These are phyloP conservation scores for Bassia scoparia DNA, from an alignment of 148 eudicot species.

Conservation along the genomic window DNA sequence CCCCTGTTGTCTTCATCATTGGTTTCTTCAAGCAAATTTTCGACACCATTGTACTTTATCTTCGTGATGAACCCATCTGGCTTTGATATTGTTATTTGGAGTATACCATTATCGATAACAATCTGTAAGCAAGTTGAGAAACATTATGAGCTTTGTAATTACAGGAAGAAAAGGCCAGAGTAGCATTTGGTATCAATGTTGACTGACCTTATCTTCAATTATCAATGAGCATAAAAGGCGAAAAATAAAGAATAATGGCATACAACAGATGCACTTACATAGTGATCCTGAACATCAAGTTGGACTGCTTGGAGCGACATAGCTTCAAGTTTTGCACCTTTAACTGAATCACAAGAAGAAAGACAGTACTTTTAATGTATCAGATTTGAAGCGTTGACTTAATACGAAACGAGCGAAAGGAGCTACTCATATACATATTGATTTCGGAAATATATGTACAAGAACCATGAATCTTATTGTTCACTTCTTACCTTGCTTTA, in stretches of 20 bases:
- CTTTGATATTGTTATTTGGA: slow-evolving; percentile 71
- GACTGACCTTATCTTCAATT: not conserved
- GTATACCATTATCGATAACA: slow-evolving; percentile 68
- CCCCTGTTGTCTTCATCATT: slow-evolving; percentile 69
- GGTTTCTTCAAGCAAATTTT: slow-evolving; percentile 68
- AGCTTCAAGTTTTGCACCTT: slow-evolving; percentile 7
- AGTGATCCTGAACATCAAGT: slow-evolving; percentile 55
- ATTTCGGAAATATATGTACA: too few species aligned
- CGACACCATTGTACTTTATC: slow-evolving; percentile 57
- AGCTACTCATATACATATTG: too few species aligned
- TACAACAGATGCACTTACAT: slow-evolving; percentile 39
- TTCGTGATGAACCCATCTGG: slow-evolving; percentile 76
- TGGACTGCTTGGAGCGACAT: slow-evolving; percentile 59
- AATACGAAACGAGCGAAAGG: too few species aligned
- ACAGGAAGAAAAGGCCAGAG: not conserved
- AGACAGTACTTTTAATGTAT: not conserved
- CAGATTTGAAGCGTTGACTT: not conserved
- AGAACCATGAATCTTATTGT: not conserved
- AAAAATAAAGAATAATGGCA: not conserved
- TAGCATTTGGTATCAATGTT: not conserved
- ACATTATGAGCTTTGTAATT: not conserved
- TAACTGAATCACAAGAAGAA: not conserved
- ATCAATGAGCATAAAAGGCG: not conserved
- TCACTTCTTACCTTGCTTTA: not conserved
- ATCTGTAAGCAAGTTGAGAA: slow-evolving; percentile 36